phyloP scores from a whole-genome alignment of 805 yeast genomes.

The Metschnikowia amazonensis region DNA sequence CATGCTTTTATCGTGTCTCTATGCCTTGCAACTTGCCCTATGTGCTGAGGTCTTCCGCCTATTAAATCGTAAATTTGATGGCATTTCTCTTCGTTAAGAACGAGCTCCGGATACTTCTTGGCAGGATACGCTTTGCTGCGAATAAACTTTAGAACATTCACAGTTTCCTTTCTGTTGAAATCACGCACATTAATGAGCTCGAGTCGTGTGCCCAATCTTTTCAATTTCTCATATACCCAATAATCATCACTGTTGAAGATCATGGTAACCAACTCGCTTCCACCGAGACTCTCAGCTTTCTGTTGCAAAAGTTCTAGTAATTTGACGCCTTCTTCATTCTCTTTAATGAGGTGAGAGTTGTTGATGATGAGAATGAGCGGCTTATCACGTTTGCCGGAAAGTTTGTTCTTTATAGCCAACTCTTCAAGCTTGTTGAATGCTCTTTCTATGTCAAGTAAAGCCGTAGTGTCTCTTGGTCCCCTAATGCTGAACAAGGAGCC shows the following conservation, averaged over 20 bases:
- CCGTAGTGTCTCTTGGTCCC: slow-evolving; percentile 84
- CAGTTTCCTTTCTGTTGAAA: slow-evolving; percentile 51
- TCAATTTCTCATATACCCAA: slow-evolving; percentile 79
- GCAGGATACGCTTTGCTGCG: slow-evolving; percentile 40
- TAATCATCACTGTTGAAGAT: slow-evolving; percentile 80
- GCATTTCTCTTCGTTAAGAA: slow-evolving; percentile 36
- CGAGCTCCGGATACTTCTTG: slow-evolving; percentile 33
- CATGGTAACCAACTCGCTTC: slow-evolving; percentile 66
- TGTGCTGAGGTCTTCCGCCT: slow-evolving; percentile 84
- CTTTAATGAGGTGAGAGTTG: slow-evolving; percentile 69
- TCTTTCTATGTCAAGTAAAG: slow-evolving; percentile 74
- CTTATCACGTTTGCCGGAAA: slow-evolving; percentile 31
- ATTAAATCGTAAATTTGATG: slow-evolving; percentile 60
- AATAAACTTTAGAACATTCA: slow-evolving; percentile 50
- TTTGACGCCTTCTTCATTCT: slow-evolving; percentile 69
- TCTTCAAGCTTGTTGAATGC: slow-evolving; percentile 75
- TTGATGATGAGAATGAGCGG: slow-evolving; percentile 72
- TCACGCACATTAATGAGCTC: slow-evolving; percentile 70
- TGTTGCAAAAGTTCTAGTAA: slow-evolving; percentile 75
- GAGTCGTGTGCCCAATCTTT: slow-evolving; percentile 65
- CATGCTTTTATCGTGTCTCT: slow-evolving; percentile 55
- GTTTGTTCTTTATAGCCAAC: slow-evolving; percentile 54
- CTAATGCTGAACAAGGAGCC: slow-evolving; percentile 76
- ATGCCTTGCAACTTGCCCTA: slow-evolving; percentile 65
- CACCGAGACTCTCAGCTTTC: slow-evolving; percentile 74